Conservation (phyloP, 1,284 basidiomycete genomes). For the Malassezia sp. region DNA sequence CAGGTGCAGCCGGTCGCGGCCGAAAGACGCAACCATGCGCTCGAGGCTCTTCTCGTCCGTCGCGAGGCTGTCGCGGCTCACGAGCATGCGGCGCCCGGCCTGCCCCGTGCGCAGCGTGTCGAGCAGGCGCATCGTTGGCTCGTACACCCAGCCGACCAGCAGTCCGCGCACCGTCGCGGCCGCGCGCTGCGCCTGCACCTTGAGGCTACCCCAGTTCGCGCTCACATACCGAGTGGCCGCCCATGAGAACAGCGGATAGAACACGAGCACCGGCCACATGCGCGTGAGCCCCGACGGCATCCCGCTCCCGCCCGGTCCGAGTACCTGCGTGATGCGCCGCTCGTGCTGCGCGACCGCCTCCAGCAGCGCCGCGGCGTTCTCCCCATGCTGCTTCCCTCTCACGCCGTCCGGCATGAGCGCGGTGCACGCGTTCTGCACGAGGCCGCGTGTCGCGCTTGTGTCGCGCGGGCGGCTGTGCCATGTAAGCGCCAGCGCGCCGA, state of each 20-base stretch:
- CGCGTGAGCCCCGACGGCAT: conserved; percentile 24
- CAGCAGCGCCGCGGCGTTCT: neutral
- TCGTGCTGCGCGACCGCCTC: conserved; percentile 7
- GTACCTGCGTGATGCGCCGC: neutral
- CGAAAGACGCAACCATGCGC: conserved; percentile 78
- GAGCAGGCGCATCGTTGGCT: conserved; percentile 70
- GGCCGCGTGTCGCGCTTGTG: neutral
- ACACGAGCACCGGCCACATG: conserved; percentile 32
- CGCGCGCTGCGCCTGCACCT: conserved; percentile 53
- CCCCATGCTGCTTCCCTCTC: neutral
- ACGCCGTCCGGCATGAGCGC: neutral
- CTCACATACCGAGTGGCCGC: conserved; percentile 20
- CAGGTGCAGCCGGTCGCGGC: conserved; percentile 64
- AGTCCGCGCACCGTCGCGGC: conserved; percentile 65
- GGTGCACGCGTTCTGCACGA: neutral
- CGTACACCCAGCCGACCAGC: conserved; percentile 71
- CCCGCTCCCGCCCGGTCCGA: conserved; percentile 13
- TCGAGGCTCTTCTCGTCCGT: conserved; percentile 79
- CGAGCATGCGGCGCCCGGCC: conserved; percentile 56
- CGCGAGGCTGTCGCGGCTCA: conserved; percentile 63
- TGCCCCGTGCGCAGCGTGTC: conserved; percentile 71
- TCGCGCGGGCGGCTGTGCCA: neutral
- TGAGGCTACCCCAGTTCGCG: conserved; percentile 29
- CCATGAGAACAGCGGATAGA: conserved; percentile 25
- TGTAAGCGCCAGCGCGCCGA: conserved; percentile 8